These are phyloP conservation scores for Eucalyptus camaldulensis DNA, from an alignment of 345 rosid genomes.

Conservation along the genomic window DNA sequence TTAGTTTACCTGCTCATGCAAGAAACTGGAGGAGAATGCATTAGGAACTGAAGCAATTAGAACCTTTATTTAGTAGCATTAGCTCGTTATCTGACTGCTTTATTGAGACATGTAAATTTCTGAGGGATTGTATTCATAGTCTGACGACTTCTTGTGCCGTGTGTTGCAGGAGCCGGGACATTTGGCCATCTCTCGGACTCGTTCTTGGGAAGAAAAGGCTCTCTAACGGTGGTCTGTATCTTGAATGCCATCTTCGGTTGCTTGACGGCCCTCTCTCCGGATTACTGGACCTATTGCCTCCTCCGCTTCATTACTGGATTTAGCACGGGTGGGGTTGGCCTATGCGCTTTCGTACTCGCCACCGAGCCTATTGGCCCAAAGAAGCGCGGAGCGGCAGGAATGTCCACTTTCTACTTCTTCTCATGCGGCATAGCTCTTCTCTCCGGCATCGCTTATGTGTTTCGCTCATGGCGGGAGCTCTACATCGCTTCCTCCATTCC, in stretches of 20 bases:
- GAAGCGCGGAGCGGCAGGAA: conserved; percentile 81
- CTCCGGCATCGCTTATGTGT: conserved; percentile 55
- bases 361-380: conserved; percentile 82
- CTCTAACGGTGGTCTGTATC: conserved; percentile 60
- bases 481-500: conserved; percentile 71
- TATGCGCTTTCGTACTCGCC: conserved; percentile 76
- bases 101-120: not conserved
- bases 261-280: conserved; percentile 61
- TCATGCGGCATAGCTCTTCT: conserved; percentile 63
- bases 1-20: not conserved
- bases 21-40: not conserved
- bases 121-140: not conserved
- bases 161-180: conserved; percentile 67
- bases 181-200: conserved; percentile 97
- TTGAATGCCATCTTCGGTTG: conserved; percentile 65
- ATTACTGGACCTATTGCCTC: conserved; percentile 48
- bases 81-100: not conserved
- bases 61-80: not conserved
- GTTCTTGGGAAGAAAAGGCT: conserved; percentile 84
- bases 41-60: not conserved
- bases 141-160: not conserved
- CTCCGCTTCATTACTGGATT: conserved; percentile 76
- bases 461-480: conserved; percentile 64
- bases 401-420: conserved; percentile 98
- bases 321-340: conserved; percentile 90